Conservation (phyloP, 441 rosid species). For the Erodium trifolium region DNA sequence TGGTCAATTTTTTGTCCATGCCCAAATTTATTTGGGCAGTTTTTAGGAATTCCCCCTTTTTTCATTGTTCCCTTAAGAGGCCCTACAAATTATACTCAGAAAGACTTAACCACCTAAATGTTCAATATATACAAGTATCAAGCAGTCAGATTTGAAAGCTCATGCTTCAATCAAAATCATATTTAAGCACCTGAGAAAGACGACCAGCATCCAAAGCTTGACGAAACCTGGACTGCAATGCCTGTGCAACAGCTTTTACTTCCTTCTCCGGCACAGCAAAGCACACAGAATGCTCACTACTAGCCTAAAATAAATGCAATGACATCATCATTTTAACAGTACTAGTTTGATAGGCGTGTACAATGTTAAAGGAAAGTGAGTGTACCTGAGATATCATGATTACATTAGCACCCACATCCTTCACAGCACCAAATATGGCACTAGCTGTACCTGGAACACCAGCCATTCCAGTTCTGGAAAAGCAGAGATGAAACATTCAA, state of each 20-base stretch:
- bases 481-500: constrained; percentile 12
- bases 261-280: constrained; percentile 96
- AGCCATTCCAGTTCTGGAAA: constrained; percentile 89
- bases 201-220: constrained; percentile 90
- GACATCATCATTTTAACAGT: constrained; percentile 15
- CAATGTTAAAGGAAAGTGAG: constrained; percentile 17
- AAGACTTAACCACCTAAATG: not conserved
- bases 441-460: constrained; percentile 98
- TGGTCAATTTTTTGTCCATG: too few species aligned
- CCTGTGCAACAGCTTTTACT: constrained; percentile 78
- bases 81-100: not conserved
- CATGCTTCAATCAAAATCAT: not conserved
- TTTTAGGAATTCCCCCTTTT: not conserved
- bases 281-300: constrained; percentile 94
- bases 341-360: not conserved
- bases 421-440: constrained; percentile 86
- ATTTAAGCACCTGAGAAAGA: constrained; percentile 66
- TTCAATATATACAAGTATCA: not conserved
- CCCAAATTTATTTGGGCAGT: too few species aligned
- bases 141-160: not conserved
- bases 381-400: constrained; percentile 94
- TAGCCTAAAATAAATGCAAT: constrained; percentile 49
- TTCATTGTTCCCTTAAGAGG: not conserved
- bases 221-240: constrained; percentile 64
- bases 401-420: constrained; percentile 96